Conservation (phyloP, 345 rosid species). For the Boechera divaricarpa region DNA sequence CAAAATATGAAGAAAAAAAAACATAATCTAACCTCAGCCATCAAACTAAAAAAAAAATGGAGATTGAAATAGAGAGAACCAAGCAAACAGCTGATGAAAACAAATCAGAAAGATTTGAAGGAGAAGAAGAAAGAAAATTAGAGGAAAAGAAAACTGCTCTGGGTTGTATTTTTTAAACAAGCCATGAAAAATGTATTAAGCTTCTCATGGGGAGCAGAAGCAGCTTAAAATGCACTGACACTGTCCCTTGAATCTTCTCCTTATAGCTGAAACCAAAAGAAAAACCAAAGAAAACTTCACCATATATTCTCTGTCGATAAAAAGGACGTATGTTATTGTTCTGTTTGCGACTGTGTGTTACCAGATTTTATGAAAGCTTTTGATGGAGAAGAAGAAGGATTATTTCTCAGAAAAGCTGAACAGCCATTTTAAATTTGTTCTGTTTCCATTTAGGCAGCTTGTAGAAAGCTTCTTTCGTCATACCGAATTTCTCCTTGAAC, state of each 20-base stretch:
- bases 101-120: slow-evolving; percentile 31
- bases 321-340: neutral
- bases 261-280: slow-evolving; percentile 35
- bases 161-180: slow-evolving; percentile 40
- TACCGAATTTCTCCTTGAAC: slow-evolving; percentile 92
- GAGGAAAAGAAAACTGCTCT: slow-evolving; percentile 24
- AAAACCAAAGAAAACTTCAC: slow-evolving; percentile 16
- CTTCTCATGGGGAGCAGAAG: slow-evolving; percentile 74
- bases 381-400: slow-evolving; percentile 30
- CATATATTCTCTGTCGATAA: neutral
- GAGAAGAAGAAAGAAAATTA: slow-evolving; percentile 23
- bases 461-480: slow-evolving; percentile 81
- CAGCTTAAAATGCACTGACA: slow-evolving; percentile 88
- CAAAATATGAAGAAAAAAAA: neutral
- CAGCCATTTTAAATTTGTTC: slow-evolving; percentile 96
- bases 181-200: slow-evolving; percentile 43
- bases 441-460: slow-evolving; percentile 99
- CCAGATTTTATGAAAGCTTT: slow-evolving; percentile 3
- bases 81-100: slow-evolving; percentile 36
- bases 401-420: slow-evolving; percentile 74
- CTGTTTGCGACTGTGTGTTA: neutral
- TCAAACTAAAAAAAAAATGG: slow-evolving; percentile 24
- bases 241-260: slow-evolving; percentile 65
- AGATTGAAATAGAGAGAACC: neutral
- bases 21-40: slow-evolving; percentile 35